Evolutionary conservation across 2,329 filamentous ascomycete genomes (phyloP).

Genomic region (Colletotrichum plurivorum): DNA sequence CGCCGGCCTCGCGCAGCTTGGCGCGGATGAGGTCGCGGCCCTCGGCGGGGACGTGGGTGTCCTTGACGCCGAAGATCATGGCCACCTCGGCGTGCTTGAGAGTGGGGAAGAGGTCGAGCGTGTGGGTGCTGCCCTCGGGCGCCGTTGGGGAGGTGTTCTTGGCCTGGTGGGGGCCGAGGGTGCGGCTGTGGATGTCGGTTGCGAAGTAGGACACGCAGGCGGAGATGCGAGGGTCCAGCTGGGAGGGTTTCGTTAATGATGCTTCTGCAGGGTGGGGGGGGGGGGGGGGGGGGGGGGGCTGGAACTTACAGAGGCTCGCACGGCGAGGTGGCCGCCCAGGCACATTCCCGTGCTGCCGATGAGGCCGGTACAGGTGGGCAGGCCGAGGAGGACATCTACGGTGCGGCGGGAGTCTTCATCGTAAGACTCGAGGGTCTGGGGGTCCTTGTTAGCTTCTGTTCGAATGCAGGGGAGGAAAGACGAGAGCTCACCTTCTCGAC

Average conservation of each 20-base stretch:
- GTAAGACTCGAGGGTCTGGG: slow-evolving; percentile 84
- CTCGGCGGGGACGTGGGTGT: slow-evolving; percentile 88
- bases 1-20: slow-evolving; percentile 82
- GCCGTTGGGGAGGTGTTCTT: slow-evolving; percentile 61
- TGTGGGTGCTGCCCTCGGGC: slow-evolving; percentile 61
- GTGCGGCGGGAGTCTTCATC: slow-evolving; percentile 81
- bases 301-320: slow-evolving; percentile 67
- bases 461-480: slow-evolving; percentile 10
- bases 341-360: slow-evolving; percentile 92
- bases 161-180: slow-evolving; percentile 73
- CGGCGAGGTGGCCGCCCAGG: slow-evolving; percentile 87
- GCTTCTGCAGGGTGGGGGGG: neutral
- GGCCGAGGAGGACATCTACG: slow-evolving; percentile 78
- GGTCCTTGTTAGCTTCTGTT: neutral
- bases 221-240: slow-evolving; percentile 81
- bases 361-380: slow-evolving; percentile 83
- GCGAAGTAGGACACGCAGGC: slow-evolving; percentile 92
- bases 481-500: slow-evolving; percentile 74
- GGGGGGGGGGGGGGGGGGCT: neutral
- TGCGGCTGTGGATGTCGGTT: slow-evolving; percentile 88
- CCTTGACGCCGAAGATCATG: slow-evolving; percentile 93
- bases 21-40: slow-evolving; percentile 87
- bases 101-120: slow-evolving; percentile 68
- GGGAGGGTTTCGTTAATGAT: neutral
- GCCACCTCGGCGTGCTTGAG: slow-evolving; percentile 85